Conservation (phyloP, 2,329 filamentous ascomycete species). For the Phoma sp. region DNA sequence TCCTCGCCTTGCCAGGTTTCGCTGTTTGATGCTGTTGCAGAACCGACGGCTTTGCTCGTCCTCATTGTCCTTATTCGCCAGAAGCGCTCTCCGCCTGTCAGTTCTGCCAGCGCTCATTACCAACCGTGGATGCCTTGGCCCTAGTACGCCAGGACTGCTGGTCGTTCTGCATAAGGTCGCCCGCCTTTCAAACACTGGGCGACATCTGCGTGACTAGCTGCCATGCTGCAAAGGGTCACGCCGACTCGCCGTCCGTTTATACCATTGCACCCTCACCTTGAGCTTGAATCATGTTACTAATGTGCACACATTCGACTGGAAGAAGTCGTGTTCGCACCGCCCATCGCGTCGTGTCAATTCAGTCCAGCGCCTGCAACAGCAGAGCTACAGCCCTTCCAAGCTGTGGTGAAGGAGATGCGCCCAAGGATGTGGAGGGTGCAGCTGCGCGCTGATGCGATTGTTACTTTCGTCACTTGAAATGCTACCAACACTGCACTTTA, state of each 20-base stretch:
- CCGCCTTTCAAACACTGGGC: conserved; percentile 16
- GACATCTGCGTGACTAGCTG: conserved; percentile 12
- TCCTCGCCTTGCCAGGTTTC: neutral
- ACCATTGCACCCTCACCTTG: neutral
- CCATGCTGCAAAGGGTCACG: neutral
- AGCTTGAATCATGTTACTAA: too few species aligned
- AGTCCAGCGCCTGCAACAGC: too few species aligned
- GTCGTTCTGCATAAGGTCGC: conserved; percentile 3
- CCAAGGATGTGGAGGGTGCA: neutral
- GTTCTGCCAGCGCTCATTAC: conserved; percentile 1
- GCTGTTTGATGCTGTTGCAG: conserved; percentile 15
- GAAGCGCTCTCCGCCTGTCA: neutral
- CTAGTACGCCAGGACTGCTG: conserved; percentile 9
- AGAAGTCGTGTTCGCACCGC: neutral
- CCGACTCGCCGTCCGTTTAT: neutral
- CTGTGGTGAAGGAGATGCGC: neutral
- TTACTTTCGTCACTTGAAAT: neutral
- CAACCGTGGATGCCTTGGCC: conserved; percentile 10
- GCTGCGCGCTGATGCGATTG: neutral
- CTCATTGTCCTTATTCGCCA: neutral
- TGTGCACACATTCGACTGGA: neutral
- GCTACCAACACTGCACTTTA: neutral
- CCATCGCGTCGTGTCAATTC: too few species aligned
- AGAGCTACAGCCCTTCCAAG: too few species aligned
- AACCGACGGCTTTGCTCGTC: neutral